A percentile compares a stretch with the other conserved stretches of the same genome.
Conservation (phyloP, 257 asterid species). For the Ligustrum vulgare region DNA sequence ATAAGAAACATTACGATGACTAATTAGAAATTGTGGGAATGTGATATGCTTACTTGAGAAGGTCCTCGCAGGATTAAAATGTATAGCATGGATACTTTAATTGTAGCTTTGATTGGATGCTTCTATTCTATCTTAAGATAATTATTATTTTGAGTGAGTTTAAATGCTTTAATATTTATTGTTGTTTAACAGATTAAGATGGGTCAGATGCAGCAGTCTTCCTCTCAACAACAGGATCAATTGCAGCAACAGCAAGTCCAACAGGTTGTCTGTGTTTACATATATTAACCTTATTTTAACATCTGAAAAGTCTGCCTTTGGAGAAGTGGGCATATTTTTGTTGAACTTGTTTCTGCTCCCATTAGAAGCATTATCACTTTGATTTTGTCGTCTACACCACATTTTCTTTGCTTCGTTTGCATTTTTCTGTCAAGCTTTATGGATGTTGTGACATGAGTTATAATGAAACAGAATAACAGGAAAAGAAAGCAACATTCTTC, state of each 20-base stretch:
- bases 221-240: conserved; percentile 58
- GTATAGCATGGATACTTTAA: not conserved
- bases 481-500: conserved; percentile 93
- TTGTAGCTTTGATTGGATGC: not conserved
- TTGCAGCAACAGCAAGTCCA: conserved; percentile 52
- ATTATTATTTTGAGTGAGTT: not conserved
- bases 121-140: not conserved
- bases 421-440: conserved; percentile 7
- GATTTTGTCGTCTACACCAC: not conserved
- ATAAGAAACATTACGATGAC: not conserved
- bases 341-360: not conserved
- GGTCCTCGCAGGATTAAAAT: not conserved
- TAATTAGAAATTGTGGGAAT: not conserved
- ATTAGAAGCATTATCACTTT: not conserved
- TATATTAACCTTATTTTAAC: not conserved
- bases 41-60: not conserved
- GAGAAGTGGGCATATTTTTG: not conserved
- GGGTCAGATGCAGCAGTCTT: conserved; percentile 53
- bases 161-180: conserved; percentile 3
- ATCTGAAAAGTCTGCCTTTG: not conserved
- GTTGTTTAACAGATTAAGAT: conserved; percentile 44
- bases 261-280: conserved; percentile 36
- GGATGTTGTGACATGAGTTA: conserved; percentile 25
- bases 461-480: conserved; percentile 64
- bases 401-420: not conserved